Evolutionary conservation across 2,329 filamentous ascomycete species (phyloP).

Genomic region (Tolypocladium inflatum): DNA sequence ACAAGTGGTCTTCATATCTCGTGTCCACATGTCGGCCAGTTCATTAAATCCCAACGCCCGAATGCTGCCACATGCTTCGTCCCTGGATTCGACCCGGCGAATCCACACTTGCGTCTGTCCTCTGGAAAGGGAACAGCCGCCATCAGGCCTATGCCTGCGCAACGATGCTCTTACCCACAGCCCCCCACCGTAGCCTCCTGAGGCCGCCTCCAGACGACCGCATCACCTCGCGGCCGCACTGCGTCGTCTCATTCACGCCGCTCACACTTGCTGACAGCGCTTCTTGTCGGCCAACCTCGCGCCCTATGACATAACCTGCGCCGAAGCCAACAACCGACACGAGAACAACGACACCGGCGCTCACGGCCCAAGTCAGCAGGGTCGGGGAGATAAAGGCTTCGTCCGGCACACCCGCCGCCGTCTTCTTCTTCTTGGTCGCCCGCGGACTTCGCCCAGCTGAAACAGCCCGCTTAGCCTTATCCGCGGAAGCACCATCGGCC

Average conservation of each 20-base stretch:
- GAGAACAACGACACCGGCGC: conserved; percentile 57
- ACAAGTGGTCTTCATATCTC: background rate
- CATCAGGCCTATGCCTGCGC: conserved; percentile 21
- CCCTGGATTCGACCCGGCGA: background rate
- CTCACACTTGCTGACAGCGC: conserved; percentile 31
- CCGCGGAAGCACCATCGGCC: conserved; percentile 14
- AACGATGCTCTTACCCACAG: conserved; percentile 39
- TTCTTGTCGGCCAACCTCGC: conserved; percentile 57
- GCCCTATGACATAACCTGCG: conserved; percentile 58
- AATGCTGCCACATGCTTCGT: background rate
- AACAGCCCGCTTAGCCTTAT: conserved; percentile 41
- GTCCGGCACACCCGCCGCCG: conserved; percentile 21
- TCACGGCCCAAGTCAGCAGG: conserved; percentile 54
- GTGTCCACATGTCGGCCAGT: background rate
- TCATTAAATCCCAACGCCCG: background rate
- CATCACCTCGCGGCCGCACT: conserved; percentile 45
- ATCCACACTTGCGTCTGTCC: background rate
- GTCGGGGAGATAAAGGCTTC: conserved; percentile 46
- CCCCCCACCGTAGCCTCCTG: conserved; percentile 44
- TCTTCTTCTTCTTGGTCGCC: conserved; percentile 52
- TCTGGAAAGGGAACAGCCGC: background rate
- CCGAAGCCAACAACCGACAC: conserved; percentile 61
- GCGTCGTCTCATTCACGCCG: conserved; percentile 34
- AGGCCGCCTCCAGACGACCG: conserved; percentile 41
- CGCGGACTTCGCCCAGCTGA: conserved; percentile 30